Conservation (phyloP, 2,329 filamentous ascomycete species). For the Macrophomina pseudophaseolina region DNA sequence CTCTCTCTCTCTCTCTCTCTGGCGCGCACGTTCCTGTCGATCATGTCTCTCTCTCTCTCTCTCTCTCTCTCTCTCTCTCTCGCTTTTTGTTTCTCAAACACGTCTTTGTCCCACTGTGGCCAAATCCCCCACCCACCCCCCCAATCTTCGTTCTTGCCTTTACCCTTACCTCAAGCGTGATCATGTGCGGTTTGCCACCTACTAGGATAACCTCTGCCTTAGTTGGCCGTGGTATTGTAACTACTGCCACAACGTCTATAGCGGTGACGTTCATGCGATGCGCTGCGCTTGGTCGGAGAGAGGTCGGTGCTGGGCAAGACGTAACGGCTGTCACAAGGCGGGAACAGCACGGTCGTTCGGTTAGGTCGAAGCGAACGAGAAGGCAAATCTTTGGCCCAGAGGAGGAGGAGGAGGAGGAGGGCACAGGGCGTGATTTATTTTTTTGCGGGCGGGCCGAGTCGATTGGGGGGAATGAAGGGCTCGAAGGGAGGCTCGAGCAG, state of each 20-base stretch:
- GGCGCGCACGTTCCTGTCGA: not conserved
- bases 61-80: not conserved
- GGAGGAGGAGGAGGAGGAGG: no score
- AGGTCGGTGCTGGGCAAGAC: not conserved
- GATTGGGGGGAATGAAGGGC: not conserved
- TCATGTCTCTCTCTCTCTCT: not conserved
- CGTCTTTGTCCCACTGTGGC: no score
- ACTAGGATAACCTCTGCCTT: not conserved
- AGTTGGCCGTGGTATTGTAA: no score
- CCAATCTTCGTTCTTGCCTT: no score
- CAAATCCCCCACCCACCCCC: no score
- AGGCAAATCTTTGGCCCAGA: not conserved
- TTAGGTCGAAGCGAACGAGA: not conserved
- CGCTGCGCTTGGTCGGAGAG: no score
- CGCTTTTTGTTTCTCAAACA: no score
- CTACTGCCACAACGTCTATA: not conserved
- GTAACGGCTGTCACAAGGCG: not conserved
- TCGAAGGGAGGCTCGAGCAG: slow-evolving; percentile 18
- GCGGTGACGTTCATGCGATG: not conserved
- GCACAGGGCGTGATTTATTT: no score
- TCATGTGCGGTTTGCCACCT: not conserved
- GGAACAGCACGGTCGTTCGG: slow-evolving; percentile 1
- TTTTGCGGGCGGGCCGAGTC: not conserved
- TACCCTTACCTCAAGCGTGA: no score
- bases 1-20: not conserved